Percentiles rank a stretch among this genome's conserved stretches.
Conservation (phyloP, 1,139 yeast genomes). For the Kodamaea sp. region DNA sequence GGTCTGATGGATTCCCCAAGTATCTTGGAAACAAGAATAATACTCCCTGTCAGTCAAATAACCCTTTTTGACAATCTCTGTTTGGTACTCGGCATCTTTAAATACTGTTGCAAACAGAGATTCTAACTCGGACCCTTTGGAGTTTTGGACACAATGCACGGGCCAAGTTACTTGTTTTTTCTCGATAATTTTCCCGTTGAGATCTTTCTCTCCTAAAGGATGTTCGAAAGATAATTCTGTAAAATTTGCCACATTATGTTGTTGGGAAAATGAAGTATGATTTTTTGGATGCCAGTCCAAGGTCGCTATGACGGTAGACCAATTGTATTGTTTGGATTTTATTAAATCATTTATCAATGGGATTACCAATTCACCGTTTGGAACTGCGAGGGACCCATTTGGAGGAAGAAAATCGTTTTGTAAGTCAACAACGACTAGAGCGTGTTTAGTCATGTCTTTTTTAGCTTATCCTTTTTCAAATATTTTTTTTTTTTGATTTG, state of each 20-base stretch:
- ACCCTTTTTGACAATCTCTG: slow-evolving; percentile 63
- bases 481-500: neutral
- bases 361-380: slow-evolving; percentile 59
- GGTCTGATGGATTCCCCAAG: slow-evolving; percentile 70
- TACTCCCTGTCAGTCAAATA: slow-evolving; percentile 68
- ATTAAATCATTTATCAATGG: slow-evolving; percentile 45
- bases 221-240: slow-evolving; percentile 46
- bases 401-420: slow-evolving; percentile 86
- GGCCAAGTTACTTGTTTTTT: slow-evolving; percentile 72
- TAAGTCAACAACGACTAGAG: slow-evolving; percentile 71
- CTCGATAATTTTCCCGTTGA: slow-evolving; percentile 3
- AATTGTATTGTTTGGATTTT: slow-evolving; percentile 33
- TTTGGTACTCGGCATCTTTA: slow-evolving; percentile 25
- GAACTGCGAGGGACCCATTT: slow-evolving; percentile 71
- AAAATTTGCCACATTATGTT: slow-evolving; percentile 56
- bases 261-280: slow-evolving; percentile 80
- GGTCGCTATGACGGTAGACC: slow-evolving; percentile 68
- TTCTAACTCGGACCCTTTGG: slow-evolving; percentile 66
- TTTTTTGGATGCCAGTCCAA: slow-evolving; percentile 85
- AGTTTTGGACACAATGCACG: slow-evolving; percentile 76
- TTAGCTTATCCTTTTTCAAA: neutral
- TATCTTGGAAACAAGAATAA: slow-evolving; percentile 84
- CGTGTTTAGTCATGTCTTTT: slow-evolving; percentile 19
- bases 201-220: slow-evolving; percentile 37
- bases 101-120: slow-evolving; percentile 30